Base-by-base conservation (phyloP, 768 basidiomycete species). In the Heimioporus sp. region DNA sequence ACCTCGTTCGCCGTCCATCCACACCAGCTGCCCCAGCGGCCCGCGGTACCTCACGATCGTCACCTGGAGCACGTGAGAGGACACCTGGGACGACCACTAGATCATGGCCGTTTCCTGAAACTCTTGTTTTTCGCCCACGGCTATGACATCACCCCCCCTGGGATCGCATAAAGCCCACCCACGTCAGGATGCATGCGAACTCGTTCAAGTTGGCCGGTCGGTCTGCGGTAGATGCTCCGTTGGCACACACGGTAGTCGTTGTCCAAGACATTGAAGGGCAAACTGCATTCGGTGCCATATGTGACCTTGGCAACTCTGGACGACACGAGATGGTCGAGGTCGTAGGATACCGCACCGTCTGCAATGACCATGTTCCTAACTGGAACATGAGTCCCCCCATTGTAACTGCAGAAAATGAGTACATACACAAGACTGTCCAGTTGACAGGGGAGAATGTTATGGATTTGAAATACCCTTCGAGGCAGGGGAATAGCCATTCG, bases 401-500 rank as follows among this genome's bases (percentile, higher is more conserved):
- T 30, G 24, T 35, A 28, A 34, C 7, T n/a, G 19, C 31, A 20
- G 7, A 12, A 28, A 28, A 28, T 7, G 13, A 39, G 28, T n/a
- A 70, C 80, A 41, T 59, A 81, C 82, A 81, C 72, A 52, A 80
- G 77, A 34, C 72, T 76, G 50, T 82, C 80, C 0, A 81, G 82
- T 9, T 79, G 71, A 46, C 74, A 71, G 16, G 83, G 63, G 31
- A 63, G 69, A 35, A 80, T 59, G n/a, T 73, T 72, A 70, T 58
- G 5, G 66, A 56, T 5, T 67, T 66, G 10, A 83, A 65, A 6
- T 66, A 58, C 46, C 60, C 64, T 37, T 73, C 73, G 2, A 83
- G 72, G 42, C 70, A 66, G 2, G 65, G 54, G 53, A 76, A 80
- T 16, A 82, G 61, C 72, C 73, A 80, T 40, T 76, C 73, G 51